Percentiles rank a stretch among this genome's conserved stretches.
phyloP scores from a whole-genome alignment of 1,284 basidiomycete species.

The Cryptococcus maquisensis region DNA sequence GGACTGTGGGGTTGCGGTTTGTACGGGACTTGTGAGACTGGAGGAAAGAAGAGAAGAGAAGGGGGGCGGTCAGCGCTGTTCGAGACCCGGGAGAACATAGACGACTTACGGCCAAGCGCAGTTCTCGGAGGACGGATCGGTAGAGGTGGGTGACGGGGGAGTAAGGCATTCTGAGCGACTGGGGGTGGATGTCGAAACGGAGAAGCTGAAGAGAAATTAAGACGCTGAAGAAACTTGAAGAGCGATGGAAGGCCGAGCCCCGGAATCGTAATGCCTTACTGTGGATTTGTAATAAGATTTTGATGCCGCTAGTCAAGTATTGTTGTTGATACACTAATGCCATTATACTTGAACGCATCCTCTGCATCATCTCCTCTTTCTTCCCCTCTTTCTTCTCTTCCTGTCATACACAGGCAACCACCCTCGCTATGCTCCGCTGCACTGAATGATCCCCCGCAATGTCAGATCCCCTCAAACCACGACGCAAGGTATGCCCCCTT shows the following conservation, averaged over 20 bases:
- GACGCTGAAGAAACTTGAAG: too few species aligned
- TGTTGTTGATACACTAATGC: too few species aligned
- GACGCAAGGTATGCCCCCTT: slow-evolving; percentile 9
- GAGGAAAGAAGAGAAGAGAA: slow-evolving; percentile 6
- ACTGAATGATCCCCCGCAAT: neutral
- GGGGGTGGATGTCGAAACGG: neutral
- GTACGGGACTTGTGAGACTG: slow-evolving; percentile 54
- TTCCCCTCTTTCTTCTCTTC: too few species aligned
- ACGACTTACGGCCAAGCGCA: slow-evolving; percentile 41
- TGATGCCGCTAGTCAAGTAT: too few species aligned
- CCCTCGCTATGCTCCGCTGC: too few species aligned
- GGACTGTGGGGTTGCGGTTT: slow-evolving; percentile 53
- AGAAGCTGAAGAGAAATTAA: too few species aligned
- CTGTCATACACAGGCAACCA: too few species aligned
- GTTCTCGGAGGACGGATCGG: slow-evolving; percentile 44
- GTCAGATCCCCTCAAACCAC: slow-evolving; percentile 8
- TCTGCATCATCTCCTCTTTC: too few species aligned
- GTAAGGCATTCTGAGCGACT: slow-evolving; percentile 6
- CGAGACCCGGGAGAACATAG: neutral
- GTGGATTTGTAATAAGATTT: too few species aligned
- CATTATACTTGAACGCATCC: too few species aligned
- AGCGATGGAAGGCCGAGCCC: too few species aligned
- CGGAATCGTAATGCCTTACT: too few species aligned
- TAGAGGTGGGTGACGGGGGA: slow-evolving; percentile 36
- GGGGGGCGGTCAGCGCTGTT: slow-evolving; percentile 5